phyloP scores from a whole-genome alignment of 108 stramenopile genomes.

The Halocafeteria seosinensis region DNA sequence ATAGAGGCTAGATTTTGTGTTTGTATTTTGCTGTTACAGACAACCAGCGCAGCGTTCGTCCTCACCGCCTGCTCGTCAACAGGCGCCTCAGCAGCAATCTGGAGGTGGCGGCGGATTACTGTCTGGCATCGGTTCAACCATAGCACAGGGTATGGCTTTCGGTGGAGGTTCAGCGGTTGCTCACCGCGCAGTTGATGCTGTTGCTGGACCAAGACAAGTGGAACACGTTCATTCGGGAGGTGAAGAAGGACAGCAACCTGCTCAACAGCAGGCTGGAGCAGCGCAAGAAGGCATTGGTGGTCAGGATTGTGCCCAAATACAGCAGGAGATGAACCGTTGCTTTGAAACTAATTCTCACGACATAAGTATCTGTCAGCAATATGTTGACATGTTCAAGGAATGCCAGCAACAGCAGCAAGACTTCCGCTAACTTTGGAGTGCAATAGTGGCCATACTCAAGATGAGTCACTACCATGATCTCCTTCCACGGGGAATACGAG shows the following conservation, averaged over 20 bases:
- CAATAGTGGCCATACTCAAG: too few species aligned
- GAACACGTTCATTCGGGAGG: background rate
- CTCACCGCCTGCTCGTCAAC: too few species aligned
- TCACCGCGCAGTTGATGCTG: slow-evolving; percentile 38
- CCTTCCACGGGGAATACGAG: too few species aligned
- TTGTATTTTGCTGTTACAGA: too few species aligned
- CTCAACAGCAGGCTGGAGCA: background rate
- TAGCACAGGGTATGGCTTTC: slow-evolving; percentile 92
- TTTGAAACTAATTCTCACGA: background rate
- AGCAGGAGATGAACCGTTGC: background rate
- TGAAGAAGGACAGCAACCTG: background rate
- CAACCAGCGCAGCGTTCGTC: too few species aligned
- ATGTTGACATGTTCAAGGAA: background rate
- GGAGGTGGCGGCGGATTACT: slow-evolving; percentile 68
- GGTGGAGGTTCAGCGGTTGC: slow-evolving; percentile 86
- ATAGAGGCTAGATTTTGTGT: too few species aligned
- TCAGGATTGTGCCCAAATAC: background rate
- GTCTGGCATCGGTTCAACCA: slow-evolving; percentile 75
- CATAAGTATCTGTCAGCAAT: background rate
- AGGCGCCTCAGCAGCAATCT: too few species aligned
- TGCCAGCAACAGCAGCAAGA: background rate
- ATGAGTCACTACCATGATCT: too few species aligned
- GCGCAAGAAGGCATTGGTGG: background rate
- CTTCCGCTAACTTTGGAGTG: too few species aligned
- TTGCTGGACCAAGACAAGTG: background rate